Evolutionary conservation across 1,284 basidiomycete genomes (phyloP), one percentile per base, ranked within the genome.

Genomic region (Naganishia sp.): DNA sequence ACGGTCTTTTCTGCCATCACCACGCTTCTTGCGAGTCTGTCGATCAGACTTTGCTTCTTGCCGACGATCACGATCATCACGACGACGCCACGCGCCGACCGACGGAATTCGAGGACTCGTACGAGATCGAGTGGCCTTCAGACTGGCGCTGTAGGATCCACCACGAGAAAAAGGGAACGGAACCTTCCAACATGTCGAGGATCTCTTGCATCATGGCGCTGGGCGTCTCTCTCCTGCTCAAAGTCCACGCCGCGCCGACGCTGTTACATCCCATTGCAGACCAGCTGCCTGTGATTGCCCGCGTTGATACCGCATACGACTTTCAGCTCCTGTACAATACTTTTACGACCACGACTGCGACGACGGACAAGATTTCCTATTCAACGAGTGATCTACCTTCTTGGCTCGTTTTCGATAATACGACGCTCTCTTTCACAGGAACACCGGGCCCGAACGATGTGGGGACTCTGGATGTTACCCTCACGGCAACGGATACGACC

Each of bases 251-350:
- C 4, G 73, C 73, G 33, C 81, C 81, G 3, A 74, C 71, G 0
- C 71, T 83, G 63, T 71, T 74, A 46, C 79, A 77, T 70, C 75
- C 78, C 5, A 70, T 82, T 7, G 70, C 74, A 63, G 72, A 69
- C 10, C 82, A 83, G 69, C 72, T 76, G 25, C 82, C 82, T 5
- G 79, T 80, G 15, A 78, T 82, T 43, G 82, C 79, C 0, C 77
- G 81, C 49, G 72, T 79, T 52, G 72, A 73, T 53, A 21, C 69
- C 31, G 65, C 69, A 16, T 83, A 77, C 71, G 68, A 72, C 43
- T 83, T 80, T 68, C 72, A 73, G 31, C 71, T 80, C 42, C 72
- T 80, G 23, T 75, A 78, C 25, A 73, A 70, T 31, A 76, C 81
- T 1, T 82, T 81, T 71, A 56, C 65, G 15, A 55, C 55, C 64